Conservation (phyloP, 495 filamentous ascomycete species). For the Daldinia concentrica region DNA sequence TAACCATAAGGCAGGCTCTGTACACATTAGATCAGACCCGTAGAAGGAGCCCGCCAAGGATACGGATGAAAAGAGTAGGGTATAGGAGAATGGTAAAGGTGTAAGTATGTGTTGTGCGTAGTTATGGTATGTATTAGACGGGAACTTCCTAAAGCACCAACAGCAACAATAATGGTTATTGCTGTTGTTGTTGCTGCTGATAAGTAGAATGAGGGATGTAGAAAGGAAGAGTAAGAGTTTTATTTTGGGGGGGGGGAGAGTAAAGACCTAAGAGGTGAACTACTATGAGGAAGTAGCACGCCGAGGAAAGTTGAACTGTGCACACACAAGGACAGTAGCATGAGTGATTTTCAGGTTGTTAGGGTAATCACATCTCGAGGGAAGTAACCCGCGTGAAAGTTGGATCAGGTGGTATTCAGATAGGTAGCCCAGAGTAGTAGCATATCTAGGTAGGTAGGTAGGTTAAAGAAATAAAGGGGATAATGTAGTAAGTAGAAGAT, state of each 20-base stretch:
- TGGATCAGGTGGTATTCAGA: too few species aligned
- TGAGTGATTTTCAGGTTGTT: background rate
- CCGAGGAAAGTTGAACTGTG: background rate
- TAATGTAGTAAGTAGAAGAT: background rate
- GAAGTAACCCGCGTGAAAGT: too few species aligned
- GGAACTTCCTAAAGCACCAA: background rate
- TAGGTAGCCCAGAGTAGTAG: too few species aligned
- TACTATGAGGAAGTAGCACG: background rate
- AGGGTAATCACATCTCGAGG: too few species aligned
- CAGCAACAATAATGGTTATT: background rate
- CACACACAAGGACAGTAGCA: too few species aligned
- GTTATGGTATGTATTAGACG: background rate
- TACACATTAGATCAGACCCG: background rate
- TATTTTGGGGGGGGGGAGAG: background rate
- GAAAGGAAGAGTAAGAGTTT: background rate
- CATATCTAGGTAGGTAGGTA: too few species aligned
- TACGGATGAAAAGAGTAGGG: background rate
- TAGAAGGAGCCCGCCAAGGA: background rate
- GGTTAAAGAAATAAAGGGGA: constrained; percentile 2
- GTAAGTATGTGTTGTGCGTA: background rate
- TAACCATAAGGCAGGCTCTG: background rate
- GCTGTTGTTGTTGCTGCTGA: too few species aligned
- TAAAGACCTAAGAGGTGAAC: background rate
- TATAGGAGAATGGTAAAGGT: background rate
- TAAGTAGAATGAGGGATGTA: background rate